These are phyloP conservation scores for Pythium aphanidermatum DNA, from an alignment of 352 stramenopile genomes.

Conservation along the genomic window DNA sequence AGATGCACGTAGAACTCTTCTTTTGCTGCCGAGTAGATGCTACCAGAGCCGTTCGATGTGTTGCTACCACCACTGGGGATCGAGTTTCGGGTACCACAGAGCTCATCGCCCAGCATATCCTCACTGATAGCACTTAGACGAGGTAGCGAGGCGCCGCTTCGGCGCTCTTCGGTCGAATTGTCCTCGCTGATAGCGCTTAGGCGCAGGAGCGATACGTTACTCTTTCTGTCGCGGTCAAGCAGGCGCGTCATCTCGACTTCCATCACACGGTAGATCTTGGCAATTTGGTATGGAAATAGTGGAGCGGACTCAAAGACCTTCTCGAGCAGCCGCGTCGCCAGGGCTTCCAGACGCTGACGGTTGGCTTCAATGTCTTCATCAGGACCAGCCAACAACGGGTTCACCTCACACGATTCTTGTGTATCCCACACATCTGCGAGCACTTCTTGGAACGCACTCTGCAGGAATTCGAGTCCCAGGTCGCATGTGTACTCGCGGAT, in stretches of 20 bases:
- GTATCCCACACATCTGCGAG: conserved; percentile 45
- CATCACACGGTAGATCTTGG: conserved; percentile 70
- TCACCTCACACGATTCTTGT: conserved; percentile 55
- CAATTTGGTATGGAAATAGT: conserved; percentile 69
- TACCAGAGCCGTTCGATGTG: background rate
- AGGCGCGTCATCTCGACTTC: conserved; percentile 70
- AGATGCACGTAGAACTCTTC: conserved; percentile 77
- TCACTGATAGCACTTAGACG: conserved; percentile 52
- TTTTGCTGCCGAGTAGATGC: conserved; percentile 23
- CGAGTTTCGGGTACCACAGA: conserved; percentile 15
- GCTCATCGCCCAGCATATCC: conserved; percentile 26
- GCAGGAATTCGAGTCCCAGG: conserved; percentile 58
- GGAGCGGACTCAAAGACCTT: conserved; percentile 36
- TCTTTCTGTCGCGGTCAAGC: conserved; percentile 51
- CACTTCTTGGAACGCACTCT: conserved; percentile 41
- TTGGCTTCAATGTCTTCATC: conserved; percentile 43
- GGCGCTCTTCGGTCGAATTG: conserved; percentile 22
- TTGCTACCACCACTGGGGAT: conserved; percentile 8
- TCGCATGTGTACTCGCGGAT: conserved; percentile 77
- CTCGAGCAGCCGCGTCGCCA: conserved; percentile 48
- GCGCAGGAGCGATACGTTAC: conserved; percentile 32
- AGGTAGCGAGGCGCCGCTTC: conserved; percentile 35
- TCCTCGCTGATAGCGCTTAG: conserved; percentile 51
- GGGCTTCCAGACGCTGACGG: conserved; percentile 38
- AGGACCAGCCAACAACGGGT: conserved; percentile 37